Evolutionary conservation across 2,329 filamentous ascomycete genomes (phyloP).

Genomic region (Xylariaceae sp.): DNA sequence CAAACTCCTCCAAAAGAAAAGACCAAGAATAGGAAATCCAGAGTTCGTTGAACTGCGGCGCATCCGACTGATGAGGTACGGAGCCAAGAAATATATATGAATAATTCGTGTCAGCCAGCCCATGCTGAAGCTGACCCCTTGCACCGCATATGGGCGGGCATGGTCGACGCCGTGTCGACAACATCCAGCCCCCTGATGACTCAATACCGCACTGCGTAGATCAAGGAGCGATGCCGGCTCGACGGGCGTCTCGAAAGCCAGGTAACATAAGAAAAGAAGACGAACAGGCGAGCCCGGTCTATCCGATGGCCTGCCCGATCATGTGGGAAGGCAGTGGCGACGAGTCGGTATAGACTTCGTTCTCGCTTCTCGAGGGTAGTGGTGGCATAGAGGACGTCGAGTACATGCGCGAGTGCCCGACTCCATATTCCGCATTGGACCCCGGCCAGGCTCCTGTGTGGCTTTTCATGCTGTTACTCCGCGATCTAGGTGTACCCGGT

Average conservation of each 20-base stretch:
- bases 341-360: slow-evolving; percentile 41
- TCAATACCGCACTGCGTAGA: too few relatives aligned
- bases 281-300: slow-evolving; percentile 19
- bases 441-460: slow-evolving; percentile 33
- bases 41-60: too few relatives aligned
- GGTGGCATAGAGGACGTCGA: slow-evolving; percentile 42
- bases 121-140: too few relatives aligned
- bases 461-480: slow-evolving; percentile 43
- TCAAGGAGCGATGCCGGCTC: too few relatives aligned
- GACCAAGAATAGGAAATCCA: slow-evolving; percentile 8
- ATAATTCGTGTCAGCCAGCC: too few relatives aligned
- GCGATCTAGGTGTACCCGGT: slow-evolving; percentile 32
- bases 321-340: slow-evolving; percentile 47
- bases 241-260: too few relatives aligned
- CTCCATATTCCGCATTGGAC: slow-evolving; percentile 5
- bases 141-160: too few relatives aligned
- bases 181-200: too few relatives aligned
- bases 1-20: slow-evolving; percentile 20
- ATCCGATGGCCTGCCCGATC: slow-evolving; percentile 55
- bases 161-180: too few relatives aligned
- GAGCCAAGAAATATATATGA: too few relatives aligned
- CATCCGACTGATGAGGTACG: too few relatives aligned
- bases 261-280: slow-evolving; percentile 3
- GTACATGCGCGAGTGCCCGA: slow-evolving; percentile 38
- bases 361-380: slow-evolving; percentile 41